These are phyloP conservation scores for Yarrowia alimentaria DNA, from an alignment of 805 yeast genomes.

Conservation along the genomic window DNA sequence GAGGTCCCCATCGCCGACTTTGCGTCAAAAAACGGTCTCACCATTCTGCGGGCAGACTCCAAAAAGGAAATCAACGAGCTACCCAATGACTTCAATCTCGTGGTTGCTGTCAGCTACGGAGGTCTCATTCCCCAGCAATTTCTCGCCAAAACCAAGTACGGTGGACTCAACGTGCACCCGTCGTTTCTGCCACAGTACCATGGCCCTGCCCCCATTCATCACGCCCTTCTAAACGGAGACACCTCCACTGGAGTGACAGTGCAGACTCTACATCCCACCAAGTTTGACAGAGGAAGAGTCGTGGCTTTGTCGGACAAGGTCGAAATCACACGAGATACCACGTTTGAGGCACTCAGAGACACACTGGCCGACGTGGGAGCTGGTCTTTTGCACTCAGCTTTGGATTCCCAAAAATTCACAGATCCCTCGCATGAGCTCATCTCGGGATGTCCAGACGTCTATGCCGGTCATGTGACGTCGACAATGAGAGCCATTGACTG, in stretches of 20 bases:
- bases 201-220: conserved; percentile 90
- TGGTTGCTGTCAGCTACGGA: conserved; percentile 93
- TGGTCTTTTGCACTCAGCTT: conserved; percentile 48
- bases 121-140: conserved; percentile 67
- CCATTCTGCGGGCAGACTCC: conserved; percentile 33
- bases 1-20: conserved; percentile 49
- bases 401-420: conserved; percentile 41
- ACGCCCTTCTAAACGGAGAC: conserved; percentile 66
- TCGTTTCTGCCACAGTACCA: conserved; percentile 75
- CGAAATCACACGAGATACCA: conserved; percentile 46
- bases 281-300: conserved; percentile 77
- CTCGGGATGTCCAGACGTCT: conserved; percentile 43
- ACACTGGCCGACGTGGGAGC: conserved; percentile 65
- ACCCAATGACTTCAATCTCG: conserved; percentile 50
- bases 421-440: conserved; percentile 13
- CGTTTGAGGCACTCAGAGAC: conserved; percentile 46
- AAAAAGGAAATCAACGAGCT: conserved; percentile 31
- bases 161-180: conserved; percentile 91
- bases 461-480: conserved; percentile 57
- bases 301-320: conserved; percentile 55
- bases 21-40: conserved; percentile 29
- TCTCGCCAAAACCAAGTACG: conserved; percentile 49
- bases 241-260: conserved; percentile 74
- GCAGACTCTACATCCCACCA: conserved; percentile 84
- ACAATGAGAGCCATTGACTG: conserved; percentile 50